Evolutionary conservation across 2,329 filamentous ascomycete species (phyloP), one percentile per base, ranked within the genome.

Genomic region (Fusarium heterosporum): DNA sequence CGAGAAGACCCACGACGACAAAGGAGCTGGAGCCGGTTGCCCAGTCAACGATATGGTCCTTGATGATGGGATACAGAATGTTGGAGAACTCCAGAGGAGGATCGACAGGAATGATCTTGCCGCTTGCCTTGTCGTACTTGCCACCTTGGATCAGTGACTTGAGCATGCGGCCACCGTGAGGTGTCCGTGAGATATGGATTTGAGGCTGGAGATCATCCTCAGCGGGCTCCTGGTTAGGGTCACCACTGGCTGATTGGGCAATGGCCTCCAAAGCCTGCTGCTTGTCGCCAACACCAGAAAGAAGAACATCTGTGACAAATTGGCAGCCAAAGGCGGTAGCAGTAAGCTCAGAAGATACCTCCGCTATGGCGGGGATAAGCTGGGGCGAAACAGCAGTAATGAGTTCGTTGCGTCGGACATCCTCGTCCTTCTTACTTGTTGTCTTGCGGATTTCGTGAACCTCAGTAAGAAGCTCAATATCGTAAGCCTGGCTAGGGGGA

Each of bases 351-450:
- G 83, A 80, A 2, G 93, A 87, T 25, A 89, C 86, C 3, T 87
- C 82, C 2, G 87, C 85, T 60, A 98, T 90, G 38, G 92, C 87
- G 41, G 89, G 85, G 29, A 99, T 84, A 4, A 98, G 82, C 29
- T 89, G 86, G 3, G 92, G 89, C 2, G 93, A 93, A 28, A 97
- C 81, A 12, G 89, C 85, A 60, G 89, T 87, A 22, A 93, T 82
- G 40, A 99, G 83, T 77, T 97, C 96, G 70, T 87, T 84, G 58
- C 91, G 88, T 60, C 96, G 88, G 22, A 86, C 79, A 53, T 90
- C 89, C 1, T 93, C 84, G 57, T 97, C 93, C 80, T 99, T 99
- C 82, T 98, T 99, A 67, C 93, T 97, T 3, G 94, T 98, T 14
- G 86, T 89, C 70, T 89, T 87, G 53, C 96, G 89, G 66, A 97